Base-by-base conservation (phyloP, 768 basidiomycete genomes). In the Filobasidium floriforme region DNA sequence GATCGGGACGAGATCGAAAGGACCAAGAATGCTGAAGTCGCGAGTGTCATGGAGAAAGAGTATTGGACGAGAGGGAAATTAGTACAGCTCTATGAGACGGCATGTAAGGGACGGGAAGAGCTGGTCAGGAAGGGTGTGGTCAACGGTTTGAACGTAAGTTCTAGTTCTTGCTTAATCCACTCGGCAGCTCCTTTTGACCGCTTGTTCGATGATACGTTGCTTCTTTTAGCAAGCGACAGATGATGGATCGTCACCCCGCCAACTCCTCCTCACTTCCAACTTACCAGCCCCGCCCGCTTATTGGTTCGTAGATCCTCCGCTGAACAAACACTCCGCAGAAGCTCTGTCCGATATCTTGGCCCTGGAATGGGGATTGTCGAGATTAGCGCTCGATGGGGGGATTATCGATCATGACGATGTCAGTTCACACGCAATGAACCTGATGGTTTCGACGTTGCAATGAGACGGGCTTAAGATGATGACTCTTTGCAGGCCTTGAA, bases 291-390 rank as follows among this genome's bases (percentile, higher is more conserved):
- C 26, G 10, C n/a, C 41, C 41, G 41, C 37, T 54, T 22, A 37
- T 11, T 43, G 37, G 7, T 44, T 52, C 11, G 67, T 76, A 44
- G 75, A 78, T 52, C 64, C 69, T 10, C 74, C 75, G 14, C 82
- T 98, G 22, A 88, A 85, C 0, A 77, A 83, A 1, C 83, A 86
- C 1, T 82, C 85, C 0, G 88, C 90, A 0, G 86, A 87, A 14
- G 86, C 92, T 19, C 82, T 99, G 19, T 88, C 94, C 0, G 94
- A 98, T 78, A 86, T 96, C 15, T 86, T 98, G 69, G 85, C 86
- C 9, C 87, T 96, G 65, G 91, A 97, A 77, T 97, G 92, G 89
- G 93, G 92, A 0, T 80, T 96, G 22, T 82, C 88, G 29, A 93
- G 91, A 72, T 81, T 94, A 24, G 86, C 88, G 0, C 83, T 96